Evolutionary conservation across 106 monocot genomes (phyloP).

Genomic region (Gastrodia elata): DNA sequence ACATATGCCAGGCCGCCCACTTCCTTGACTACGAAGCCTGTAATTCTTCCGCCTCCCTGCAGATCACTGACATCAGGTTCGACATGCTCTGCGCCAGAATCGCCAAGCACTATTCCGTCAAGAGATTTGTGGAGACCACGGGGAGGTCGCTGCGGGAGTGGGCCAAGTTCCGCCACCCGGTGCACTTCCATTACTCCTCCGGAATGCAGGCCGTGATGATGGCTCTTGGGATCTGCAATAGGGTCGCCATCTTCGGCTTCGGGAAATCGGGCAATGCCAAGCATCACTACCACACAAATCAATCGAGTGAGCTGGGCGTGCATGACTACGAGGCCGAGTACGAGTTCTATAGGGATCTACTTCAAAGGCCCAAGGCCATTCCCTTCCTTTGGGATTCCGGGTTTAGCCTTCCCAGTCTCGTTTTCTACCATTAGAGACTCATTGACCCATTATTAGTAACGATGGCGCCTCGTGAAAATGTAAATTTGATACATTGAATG

Average conservation of each 20-base stretch:
- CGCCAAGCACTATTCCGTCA: conserved; percentile 64
- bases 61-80: conserved; percentile 53
- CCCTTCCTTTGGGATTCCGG: conserved; percentile 54
- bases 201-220: conserved; percentile 77
- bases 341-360: conserved; percentile 48
- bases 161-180: conserved; percentile 30
- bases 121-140: conserved; percentile 33
- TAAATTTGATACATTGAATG: no score
- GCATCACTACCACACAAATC: conserved; percentile 83
- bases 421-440: conserved; percentile 41
- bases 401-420: conserved; percentile 43
- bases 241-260: conserved; percentile 64
- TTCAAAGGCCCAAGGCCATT: conserved; percentile 45
- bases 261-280: conserved; percentile 52
- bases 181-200: conserved; percentile 65
- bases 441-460: no score
- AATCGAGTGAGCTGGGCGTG: conserved; percentile 69
- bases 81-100: conserved; percentile 52
- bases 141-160: conserved; percentile 45
- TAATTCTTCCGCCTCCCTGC: conserved; percentile 32
- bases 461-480: no score
- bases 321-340: conserved; percentile 89
- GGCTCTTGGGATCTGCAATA: conserved; percentile 50
- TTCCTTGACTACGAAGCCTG: conserved; percentile 53
- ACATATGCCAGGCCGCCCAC: conserved; percentile 75